A percentile compares a stretch with the other conserved stretches of the same genome.
Evolutionary conservation across 345 rosid genomes (phyloP).

Genomic region (Erysimum cheiranthoides): DNA sequence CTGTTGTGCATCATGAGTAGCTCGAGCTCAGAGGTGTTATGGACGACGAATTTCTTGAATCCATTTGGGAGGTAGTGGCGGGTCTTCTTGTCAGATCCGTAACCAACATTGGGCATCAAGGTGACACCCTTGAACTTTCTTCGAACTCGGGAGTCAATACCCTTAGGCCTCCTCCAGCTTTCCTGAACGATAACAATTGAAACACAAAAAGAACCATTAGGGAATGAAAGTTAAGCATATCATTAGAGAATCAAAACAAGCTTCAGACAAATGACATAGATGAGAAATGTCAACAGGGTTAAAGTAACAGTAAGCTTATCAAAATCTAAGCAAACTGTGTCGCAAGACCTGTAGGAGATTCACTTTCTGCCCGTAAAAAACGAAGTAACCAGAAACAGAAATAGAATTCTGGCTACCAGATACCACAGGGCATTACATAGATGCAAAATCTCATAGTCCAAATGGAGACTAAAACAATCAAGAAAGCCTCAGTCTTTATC

Average conservation of each 20-base stretch:
- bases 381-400: slow-evolving; percentile 70
- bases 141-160: slow-evolving; percentile 81
- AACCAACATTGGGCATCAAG: slow-evolving; percentile 85
- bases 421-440: slow-evolving; percentile 67
- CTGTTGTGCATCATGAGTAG: slow-evolving; percentile 95
- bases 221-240: neutral
- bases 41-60: slow-evolving; percentile 82
- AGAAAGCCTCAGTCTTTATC: slow-evolving; percentile 49
- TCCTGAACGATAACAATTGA: slow-evolving; percentile 45
- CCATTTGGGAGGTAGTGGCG: slow-evolving; percentile 87
- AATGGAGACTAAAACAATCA: slow-evolving; percentile 30
- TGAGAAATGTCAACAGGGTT: slow-evolving; percentile 42
- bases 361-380: slow-evolving; percentile 67
- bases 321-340: slow-evolving; percentile 41
- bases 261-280: neutral
- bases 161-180: slow-evolving; percentile 92
- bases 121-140: slow-evolving; percentile 89
- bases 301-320: slow-evolving; percentile 47
- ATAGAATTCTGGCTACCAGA: slow-evolving; percentile 66
- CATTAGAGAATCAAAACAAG: neutral
- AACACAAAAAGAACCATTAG: neutral
- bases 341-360: slow-evolving; percentile 65
- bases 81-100: slow-evolving; percentile 81
- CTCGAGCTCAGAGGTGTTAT: slow-evolving; percentile 73
- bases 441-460: neutral